Conservation (phyloP, 1,139 yeast species). For the Candida neerlandica region DNA sequence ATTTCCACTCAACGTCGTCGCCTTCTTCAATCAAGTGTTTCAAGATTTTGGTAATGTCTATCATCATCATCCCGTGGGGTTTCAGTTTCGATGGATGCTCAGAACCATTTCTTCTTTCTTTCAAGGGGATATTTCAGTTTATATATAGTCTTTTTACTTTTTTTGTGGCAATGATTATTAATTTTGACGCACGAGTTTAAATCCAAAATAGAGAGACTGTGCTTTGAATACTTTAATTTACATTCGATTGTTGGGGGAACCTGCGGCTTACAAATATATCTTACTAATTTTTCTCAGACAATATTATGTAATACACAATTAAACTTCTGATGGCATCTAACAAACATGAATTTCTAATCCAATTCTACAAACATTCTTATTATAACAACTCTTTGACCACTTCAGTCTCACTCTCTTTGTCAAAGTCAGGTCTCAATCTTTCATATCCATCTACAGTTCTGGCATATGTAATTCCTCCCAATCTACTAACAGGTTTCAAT, state of each 20-base stretch:
- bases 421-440: slow-evolving; percentile 42
- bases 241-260: too few relatives aligned
- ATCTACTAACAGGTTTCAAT: slow-evolving; percentile 54
- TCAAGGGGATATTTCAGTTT: not conserved
- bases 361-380: not conserved
- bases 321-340: not conserved
- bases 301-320: not conserved
- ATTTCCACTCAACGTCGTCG: slow-evolving; percentile 6
- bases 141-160: not conserved
- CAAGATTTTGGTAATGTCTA: slow-evolving; percentile 5
- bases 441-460: slow-evolving; percentile 48
- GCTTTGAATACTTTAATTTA: not conserved
- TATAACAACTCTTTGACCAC: slow-evolving; percentile 13
- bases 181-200: too few relatives aligned
- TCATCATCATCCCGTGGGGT: not conserved
- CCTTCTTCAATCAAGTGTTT: slow-evolving; percentile 6
- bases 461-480: slow-evolving; percentile 58
- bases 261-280: not conserved
- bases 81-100: not conserved
- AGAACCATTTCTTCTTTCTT: not conserved
- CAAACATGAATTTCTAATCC: not conserved
- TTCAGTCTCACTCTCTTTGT: slow-evolving; percentile 16
- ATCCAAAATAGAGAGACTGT: too few relatives aligned
- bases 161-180: too few relatives aligned
- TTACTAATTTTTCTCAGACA: not conserved